Conservation (phyloP, 2,329 filamentous ascomycete genomes). For the Botrytis deweyae region DNA sequence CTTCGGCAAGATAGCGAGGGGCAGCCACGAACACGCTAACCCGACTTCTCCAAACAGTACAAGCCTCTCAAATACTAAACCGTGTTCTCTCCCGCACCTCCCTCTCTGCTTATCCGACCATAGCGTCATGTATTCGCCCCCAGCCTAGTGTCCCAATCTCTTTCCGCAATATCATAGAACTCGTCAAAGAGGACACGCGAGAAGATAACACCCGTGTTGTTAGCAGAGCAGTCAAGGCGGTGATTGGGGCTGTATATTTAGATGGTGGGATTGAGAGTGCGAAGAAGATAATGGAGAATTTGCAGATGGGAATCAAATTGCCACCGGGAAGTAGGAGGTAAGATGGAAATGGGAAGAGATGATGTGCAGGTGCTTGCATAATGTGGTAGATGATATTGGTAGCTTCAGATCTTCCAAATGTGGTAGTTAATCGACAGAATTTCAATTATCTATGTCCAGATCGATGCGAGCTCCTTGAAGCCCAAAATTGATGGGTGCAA, state of each 20-base stretch:
- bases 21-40: neutral
- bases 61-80: neutral
- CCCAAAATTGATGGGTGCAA: neutral
- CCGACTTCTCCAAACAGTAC: neutral
- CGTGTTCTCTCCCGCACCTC: neutral
- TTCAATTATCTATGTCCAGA: neutral
- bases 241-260: constrained; percentile 32
- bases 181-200: constrained; percentile 27
- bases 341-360: neutral
- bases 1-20: neutral
- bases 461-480: neutral
- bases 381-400: neutral
- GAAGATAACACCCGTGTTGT: constrained; percentile 24
- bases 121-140: constrained; percentile 7
- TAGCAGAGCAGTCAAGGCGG: constrained; percentile 29
- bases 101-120: neutral
- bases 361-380: neutral
- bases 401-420: neutral
- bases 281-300: constrained; percentile 25
- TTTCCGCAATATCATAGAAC: neutral
- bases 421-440: neutral
- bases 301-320: constrained; percentile 18
- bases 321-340: neutral
- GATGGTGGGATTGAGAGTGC: constrained; percentile 31
- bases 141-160: neutral